Evolutionary conservation across 495 filamentous ascomycete genomes (phyloP), one percentile per base, ranked within the genome.

Genomic region (Aspergillus olivimuriae): DNA sequence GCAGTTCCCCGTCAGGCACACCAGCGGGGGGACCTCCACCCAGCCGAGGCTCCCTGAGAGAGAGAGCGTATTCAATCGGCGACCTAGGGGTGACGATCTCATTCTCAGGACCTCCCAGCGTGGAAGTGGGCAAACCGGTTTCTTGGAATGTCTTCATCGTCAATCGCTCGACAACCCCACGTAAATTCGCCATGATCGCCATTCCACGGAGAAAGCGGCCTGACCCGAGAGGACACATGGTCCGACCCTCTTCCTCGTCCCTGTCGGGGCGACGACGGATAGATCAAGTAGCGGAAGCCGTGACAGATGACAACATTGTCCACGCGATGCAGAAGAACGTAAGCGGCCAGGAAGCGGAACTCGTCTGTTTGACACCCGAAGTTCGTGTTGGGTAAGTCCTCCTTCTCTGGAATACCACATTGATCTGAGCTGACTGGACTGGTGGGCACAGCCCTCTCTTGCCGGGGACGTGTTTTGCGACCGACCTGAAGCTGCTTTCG

Each of bases 111-210:
- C 85, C 85, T 8, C 56, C 62, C 10, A 53, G 58, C 16, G 79
- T 86, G 19, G 70, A 75, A 37, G 77, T 88, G 2, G 88, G 89
- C 3, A 77, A 87, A 30, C 75, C 80, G 10, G 95, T 97, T 59
- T 64, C 69, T n/a, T 95, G 90, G 91, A 74, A 77, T 31, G 78
- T 95, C 15, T 89, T 95, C 57, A 80, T 97, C 16, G 84, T 95
- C 39, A 97, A 97, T 60, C 83, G 86, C 26, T 83, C 77, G 21
- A 59, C 67, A 34, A 59, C 70, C 18, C 65, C 82, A 21, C 81
- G 87, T 8, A 94, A 90, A 55, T 77, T 97, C 19, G 82, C 86
- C 5, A 73, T 97, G 16, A 62, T 85, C n/a, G 82, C 81, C 2
- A 77, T 95, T 19, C 86, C 87, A 0, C 85, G 82, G 47, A 75